Conservation (phyloP, 805 yeast genomes). For the Teunomyces cretensis region DNA sequence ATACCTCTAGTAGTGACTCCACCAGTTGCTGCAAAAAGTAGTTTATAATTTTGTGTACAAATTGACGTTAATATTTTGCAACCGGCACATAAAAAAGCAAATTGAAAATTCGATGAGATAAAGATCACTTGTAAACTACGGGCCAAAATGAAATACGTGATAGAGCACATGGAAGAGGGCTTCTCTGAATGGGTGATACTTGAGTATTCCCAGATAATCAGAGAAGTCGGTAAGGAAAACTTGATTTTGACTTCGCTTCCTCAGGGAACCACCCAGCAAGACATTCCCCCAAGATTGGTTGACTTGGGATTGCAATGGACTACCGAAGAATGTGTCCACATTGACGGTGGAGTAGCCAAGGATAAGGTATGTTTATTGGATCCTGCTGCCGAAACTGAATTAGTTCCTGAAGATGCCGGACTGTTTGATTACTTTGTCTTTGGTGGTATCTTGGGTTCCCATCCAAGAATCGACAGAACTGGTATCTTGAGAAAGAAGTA, state of each 20-base stretch:
- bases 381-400: slow-evolving; percentile 77
- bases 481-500: slow-evolving; percentile 78
- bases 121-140: neutral
- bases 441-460: slow-evolving; percentile 96
- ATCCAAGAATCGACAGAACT: slow-evolving; percentile 91
- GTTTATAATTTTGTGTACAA: slow-evolving; percentile 1
- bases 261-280: slow-evolving; percentile 51
- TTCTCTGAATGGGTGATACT: slow-evolving; percentile 94
- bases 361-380: slow-evolving; percentile 78
- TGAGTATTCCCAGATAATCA: slow-evolving; percentile 79
- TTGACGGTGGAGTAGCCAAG: slow-evolving; percentile 44
- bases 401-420: slow-evolving; percentile 65
- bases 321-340: slow-evolving; percentile 60
- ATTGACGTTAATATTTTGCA: neutral
- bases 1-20: slow-evolving; percentile 24
- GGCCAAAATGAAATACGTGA: slow-evolving; percentile 73
- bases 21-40: slow-evolving; percentile 22
- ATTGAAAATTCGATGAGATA: slow-evolving; percentile 1
- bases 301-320: slow-evolving; percentile 81
- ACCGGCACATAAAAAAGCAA: neutral
- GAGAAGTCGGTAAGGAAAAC: slow-evolving; percentile 79
- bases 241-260: slow-evolving; percentile 78
- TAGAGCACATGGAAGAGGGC: slow-evolving; percentile 97
- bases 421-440: slow-evolving; percentile 86
- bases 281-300: slow-evolving; percentile 60